These are phyloP conservation scores for Colletotrichum horii DNA, from an alignment of 2,329 filamentous ascomycete species.

Conservation along the genomic window DNA sequence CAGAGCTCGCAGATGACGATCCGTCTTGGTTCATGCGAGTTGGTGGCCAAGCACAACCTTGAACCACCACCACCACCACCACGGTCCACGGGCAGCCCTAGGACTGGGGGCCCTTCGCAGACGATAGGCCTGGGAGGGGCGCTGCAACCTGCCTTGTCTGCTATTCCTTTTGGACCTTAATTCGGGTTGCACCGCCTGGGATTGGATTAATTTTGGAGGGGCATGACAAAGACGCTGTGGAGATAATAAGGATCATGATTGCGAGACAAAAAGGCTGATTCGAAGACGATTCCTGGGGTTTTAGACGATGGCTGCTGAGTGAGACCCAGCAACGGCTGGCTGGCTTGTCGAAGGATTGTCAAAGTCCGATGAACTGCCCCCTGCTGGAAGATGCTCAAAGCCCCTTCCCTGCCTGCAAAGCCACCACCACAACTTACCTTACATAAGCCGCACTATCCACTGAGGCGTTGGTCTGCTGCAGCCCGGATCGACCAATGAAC, in stretches of 20 bases:
- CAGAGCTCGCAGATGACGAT: conserved; percentile 5
- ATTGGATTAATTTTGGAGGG: conserved; percentile 1
- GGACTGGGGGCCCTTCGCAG: not conserved
- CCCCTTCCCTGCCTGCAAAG: not conserved
- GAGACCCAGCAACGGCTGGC: not conserved
- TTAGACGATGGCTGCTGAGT: not conserved
- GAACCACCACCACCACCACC: not conserved
- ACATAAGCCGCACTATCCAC: not conserved
- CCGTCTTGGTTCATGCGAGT: conserved; percentile 16
- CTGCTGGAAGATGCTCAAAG: not conserved
- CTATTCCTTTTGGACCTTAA: not conserved
- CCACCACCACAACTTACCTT: not conserved
- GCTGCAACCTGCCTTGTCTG: not conserved
- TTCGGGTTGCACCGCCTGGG: not conserved
- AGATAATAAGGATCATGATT: not conserved
- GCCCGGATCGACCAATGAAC: not conserved
- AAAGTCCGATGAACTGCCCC: not conserved
- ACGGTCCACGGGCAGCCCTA: not conserved
- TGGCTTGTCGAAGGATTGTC: not conserved
- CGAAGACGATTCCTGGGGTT: not conserved
- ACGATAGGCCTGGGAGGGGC: not conserved
- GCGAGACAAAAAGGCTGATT: not conserved
- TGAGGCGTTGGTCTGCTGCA: not conserved
- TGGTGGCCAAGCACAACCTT: not conserved
- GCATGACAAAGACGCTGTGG: conserved; percentile 8